Evolutionary conservation across 805 yeast species (phyloP).

Genomic region (Wickerhamomyces chambardii): DNA sequence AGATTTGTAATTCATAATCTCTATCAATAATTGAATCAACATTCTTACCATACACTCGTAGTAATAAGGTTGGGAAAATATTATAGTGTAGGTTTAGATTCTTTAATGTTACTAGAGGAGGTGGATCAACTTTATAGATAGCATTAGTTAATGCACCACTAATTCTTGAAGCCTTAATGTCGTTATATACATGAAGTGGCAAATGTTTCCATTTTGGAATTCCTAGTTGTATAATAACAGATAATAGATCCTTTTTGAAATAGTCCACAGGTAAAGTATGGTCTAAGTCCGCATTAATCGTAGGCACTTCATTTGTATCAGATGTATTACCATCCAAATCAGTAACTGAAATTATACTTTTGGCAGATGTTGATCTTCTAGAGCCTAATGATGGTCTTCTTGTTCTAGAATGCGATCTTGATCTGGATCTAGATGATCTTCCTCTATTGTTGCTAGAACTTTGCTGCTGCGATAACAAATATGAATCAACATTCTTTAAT

Average conservation of each 20-base stretch:
- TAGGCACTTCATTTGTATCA: slow-evolving; percentile 29
- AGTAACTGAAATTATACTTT: not conserved
- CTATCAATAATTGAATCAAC: slow-evolving; percentile 83
- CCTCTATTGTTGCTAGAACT: not conserved
- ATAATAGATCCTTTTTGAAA: slow-evolving; percentile 72
- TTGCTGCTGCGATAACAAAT: too few species aligned
- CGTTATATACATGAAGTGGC: slow-evolving; percentile 24
- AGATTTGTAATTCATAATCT: slow-evolving; percentile 62
- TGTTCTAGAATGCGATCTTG: slow-evolving; percentile 2
- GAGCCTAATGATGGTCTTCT: slow-evolving; percentile 3
- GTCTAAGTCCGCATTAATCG: slow-evolving; percentile 54
- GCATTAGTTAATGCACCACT: slow-evolving; percentile 93
- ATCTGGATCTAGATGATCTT: slow-evolving; percentile 1
- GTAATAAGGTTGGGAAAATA: slow-evolving; percentile 50
- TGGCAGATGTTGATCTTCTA: not conserved
- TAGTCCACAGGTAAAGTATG: slow-evolving; percentile 75
- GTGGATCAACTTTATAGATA: slow-evolving; percentile 68
- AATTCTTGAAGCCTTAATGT: slow-evolving; percentile 53
- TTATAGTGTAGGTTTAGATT: slow-evolving; percentile 23
- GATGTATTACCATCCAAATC: not conserved
- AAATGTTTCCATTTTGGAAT: slow-evolving; percentile 72
- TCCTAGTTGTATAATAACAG: slow-evolving; percentile 50
- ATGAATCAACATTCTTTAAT: too few species aligned
- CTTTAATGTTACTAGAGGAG: slow-evolving; percentile 23
- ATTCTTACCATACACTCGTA: slow-evolving; percentile 85